Percentiles rank a stretch among this genome's conserved stretches.
phyloP scores from a whole-genome alignment of 352 stramenopile species.

The Globisporangium paroecandrum region DNA sequence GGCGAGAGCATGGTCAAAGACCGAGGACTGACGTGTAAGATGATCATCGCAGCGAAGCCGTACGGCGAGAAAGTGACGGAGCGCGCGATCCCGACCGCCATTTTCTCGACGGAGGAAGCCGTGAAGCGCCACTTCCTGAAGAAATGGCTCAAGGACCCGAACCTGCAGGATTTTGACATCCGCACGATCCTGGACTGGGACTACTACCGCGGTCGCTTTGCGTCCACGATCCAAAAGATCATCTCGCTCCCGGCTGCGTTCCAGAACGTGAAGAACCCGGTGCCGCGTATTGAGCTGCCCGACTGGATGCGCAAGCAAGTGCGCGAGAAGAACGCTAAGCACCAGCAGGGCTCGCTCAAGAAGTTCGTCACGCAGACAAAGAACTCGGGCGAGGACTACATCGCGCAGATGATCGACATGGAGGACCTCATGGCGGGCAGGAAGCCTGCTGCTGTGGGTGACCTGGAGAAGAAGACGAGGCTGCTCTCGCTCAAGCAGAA shows the following conservation, averaged over 20 bases:
- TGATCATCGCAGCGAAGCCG: conserved; percentile 94
- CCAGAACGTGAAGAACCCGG: conserved; percentile 96
- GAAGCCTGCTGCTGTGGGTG: conserved; percentile 13
- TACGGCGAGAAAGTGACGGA: conserved; percentile 96
- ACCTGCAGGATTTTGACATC: conserved; percentile 92
- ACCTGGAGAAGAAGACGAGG: conserved; percentile 14
- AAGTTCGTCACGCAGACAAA: conserved; percentile 77
- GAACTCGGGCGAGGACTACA: conserved; percentile 37
- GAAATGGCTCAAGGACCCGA: conserved; percentile 95
- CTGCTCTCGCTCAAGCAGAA: conserved; percentile 15
- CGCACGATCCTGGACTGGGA: conserved; percentile 97
- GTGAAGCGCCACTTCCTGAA: conserved; percentile 96
- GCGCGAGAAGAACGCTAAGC: conserved; percentile 83
- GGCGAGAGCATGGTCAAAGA: conserved; percentile 98
- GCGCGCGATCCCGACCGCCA: conserved; percentile 96
- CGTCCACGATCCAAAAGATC: conserved; percentile 97
- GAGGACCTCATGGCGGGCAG: conserved; percentile 45
- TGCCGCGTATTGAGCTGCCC: conserved; percentile 94
- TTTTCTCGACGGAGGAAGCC: conserved; percentile 95
- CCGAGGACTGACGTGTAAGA: conserved; percentile 97
- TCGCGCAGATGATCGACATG: conserved; percentile 68
- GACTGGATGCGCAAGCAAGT: conserved; percentile 96
- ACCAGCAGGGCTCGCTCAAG: conserved; percentile 85
- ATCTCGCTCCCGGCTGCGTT: conserved; percentile 98
- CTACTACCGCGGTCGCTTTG: conserved; percentile 92